Evolutionary conservation across 192 early-diverging fungal species (phyloP), one percentile per base, ranked within the genome.

Genomic region (Coemansia furcata): DNA sequence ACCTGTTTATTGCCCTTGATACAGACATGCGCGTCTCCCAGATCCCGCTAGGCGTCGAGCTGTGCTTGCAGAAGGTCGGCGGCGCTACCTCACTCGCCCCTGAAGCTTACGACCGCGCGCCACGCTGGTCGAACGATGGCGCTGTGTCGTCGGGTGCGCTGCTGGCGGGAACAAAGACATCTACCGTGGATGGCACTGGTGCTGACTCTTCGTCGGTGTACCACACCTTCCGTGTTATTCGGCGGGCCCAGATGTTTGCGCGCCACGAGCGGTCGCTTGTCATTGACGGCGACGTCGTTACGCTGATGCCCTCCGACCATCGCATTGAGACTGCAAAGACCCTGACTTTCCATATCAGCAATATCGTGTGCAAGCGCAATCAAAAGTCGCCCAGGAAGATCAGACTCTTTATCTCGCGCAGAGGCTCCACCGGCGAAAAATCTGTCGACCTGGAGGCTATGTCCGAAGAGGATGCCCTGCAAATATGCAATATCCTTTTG

Each of bases 271-370:
- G 94, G 36, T 77, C 89, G 26, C 84, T 99, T n/a, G 95, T 93
- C 0, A 94, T 99, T 66, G 95, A 98, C 76, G 97, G 95, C 10
- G 94, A 95, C 47, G 91, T 94, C 52, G 88, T 99, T 30, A 90
- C 95, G 61, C 83, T 99, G 40, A 92, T 93, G 88, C 90, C 92
- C 1, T 83, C 91, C 3, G 94, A 95, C 52, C 85, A 87, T 33
- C 83, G 94, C 62, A 92, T 94, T 67, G 92, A 96, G 69, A 86
- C 88, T 30, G 88, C 90, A 55, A 95, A 95, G 80, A 92, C 91
- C 66, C 85, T 87, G 36, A 87, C 88, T 0, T 89, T 87, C 67
- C 89, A 89, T 75, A 85, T 91, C 21, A 84, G 84, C 64, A 78
- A 84, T 23, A 84, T 92, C 37, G 82, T 87, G 17, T 94, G 92